Evolutionary conservation across 23 red algal species (phyloP).

Genomic region (Gracilaria vermiculophylla): DNA sequence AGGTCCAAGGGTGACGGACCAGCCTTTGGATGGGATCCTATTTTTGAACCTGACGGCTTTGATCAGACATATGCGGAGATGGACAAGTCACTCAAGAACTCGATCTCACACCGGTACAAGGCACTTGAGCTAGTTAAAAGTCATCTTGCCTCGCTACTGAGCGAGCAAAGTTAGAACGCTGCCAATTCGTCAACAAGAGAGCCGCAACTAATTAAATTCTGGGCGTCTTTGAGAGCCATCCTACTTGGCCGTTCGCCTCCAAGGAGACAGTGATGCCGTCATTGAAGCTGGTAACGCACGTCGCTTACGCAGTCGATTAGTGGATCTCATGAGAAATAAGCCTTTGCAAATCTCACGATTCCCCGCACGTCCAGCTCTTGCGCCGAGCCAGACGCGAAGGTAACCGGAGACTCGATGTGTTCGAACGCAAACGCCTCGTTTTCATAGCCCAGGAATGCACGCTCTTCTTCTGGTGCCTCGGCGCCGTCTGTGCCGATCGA

Average conservation of each 20-base stretch:
- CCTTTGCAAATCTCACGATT: constrained; percentile 7
- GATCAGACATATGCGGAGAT: constrained; percentile 91
- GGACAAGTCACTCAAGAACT: constrained; percentile 82
- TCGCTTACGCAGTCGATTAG: not conserved
- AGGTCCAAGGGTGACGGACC: constrained; percentile 33
- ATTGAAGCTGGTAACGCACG: not conserved
- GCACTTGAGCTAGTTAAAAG: constrained; percentile 57
- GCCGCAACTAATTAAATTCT: too few relatives aligned
- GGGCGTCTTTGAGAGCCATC: too few relatives aligned
- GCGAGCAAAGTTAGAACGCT: not conserved
- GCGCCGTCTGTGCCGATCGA: not conserved
- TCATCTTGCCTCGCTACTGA: constrained; percentile 22
- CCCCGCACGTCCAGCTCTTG: constrained; percentile 6
- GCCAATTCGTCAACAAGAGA: too few relatives aligned
- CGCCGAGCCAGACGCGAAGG: constrained; percentile 33
- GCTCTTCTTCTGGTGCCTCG: constrained; percentile 50
- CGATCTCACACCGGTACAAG: constrained; percentile 83
- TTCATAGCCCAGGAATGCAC: constrained; percentile 42
- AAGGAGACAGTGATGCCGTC: not conserved
- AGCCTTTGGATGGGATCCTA: constrained; percentile 96
- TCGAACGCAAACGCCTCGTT: constrained; percentile 59
- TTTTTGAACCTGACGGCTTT: constrained; percentile 89
- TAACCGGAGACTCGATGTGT: constrained; percentile 33
- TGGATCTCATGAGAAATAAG: not conserved
- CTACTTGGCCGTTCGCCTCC: not conserved